Conservation (phyloP, 805 yeast genomes). For the Wickerhamomyces alni region DNA sequence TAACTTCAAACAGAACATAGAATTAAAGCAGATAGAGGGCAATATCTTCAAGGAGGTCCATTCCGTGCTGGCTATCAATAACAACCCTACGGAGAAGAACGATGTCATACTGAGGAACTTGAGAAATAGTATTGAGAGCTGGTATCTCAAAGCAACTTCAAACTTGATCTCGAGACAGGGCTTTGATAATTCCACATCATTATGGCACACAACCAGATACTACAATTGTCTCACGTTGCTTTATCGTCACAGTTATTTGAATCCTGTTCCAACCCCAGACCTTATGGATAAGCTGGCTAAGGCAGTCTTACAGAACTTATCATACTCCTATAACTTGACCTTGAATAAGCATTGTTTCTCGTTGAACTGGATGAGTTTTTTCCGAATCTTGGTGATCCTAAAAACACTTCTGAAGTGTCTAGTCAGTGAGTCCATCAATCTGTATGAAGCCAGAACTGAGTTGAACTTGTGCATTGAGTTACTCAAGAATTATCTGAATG, state of each 20-base stretch:
- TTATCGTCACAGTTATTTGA: constrained; percentile 44
- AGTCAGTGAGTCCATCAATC: constrained; percentile 40
- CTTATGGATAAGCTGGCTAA: constrained; percentile 38
- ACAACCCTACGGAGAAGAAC: constrained; percentile 4
- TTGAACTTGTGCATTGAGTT: constrained; percentile 44
- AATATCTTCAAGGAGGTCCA: constrained; percentile 39
- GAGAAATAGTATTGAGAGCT: constrained; percentile 25
- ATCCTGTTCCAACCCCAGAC: constrained; percentile 37
- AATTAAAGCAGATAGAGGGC: constrained; percentile 45
- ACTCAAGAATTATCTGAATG: constrained; percentile 32
- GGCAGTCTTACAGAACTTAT: constrained; percentile 38
- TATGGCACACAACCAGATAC: constrained; percentile 37
- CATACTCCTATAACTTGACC: constrained; percentile 40
- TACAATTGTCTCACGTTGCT: constrained; percentile 40
- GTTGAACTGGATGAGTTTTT: constrained; percentile 45
- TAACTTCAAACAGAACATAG: constrained; percentile 36
- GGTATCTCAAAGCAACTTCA: constrained; percentile 26
- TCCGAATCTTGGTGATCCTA: constrained; percentile 41
- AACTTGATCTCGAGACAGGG: neutral
- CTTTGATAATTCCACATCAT: constrained; percentile 4
- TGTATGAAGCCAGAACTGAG: constrained; percentile 42
- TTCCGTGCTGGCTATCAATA: constrained; percentile 36
- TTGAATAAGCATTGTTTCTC: constrained; percentile 35
- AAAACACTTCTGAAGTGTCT: constrained; percentile 42
- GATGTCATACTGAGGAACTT: constrained; percentile 9